Evolutionary conservation across 371 early-diverging fungal genomes (phyloP).

Genomic region (Blakeslea trispora): DNA sequence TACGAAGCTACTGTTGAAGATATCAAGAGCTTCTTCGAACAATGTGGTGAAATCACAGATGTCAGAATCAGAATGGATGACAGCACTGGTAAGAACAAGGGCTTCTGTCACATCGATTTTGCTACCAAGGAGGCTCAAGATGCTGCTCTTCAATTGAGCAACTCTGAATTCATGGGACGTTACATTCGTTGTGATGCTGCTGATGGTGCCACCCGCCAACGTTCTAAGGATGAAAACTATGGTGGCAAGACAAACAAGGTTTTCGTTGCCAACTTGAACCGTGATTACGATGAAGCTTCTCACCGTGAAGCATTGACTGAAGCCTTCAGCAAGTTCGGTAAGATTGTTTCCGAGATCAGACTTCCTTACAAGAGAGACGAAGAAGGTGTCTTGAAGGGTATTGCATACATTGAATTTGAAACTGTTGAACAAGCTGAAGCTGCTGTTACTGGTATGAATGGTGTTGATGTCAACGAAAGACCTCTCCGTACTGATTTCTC

Average conservation of each 20-base stretch:
- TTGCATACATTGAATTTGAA: conserved; percentile 74
- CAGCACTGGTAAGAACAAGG: conserved; percentile 65
- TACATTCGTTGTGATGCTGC: conserved; percentile 58
- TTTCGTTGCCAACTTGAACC: conserved; percentile 92
- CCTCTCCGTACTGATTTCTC: conserved; percentile 66
- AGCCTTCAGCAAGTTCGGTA: conserved; percentile 81
- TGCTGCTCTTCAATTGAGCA: conserved; percentile 62
- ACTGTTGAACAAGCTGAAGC: conserved; percentile 64
- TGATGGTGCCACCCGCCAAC: conserved; percentile 24
- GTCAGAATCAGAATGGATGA: conserved; percentile 45
- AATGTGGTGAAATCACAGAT: conserved; percentile 59
- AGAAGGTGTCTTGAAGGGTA: conserved; percentile 69
- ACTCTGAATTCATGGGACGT: conserved; percentile 66
- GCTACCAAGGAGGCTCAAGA: conserved; percentile 59
- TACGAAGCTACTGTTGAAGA: conserved; percentile 66
- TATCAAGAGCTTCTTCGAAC: conserved; percentile 58
- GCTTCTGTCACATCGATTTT: conserved; percentile 75
- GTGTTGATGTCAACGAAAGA: conserved; percentile 68
- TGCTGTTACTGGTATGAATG: conserved; percentile 68
- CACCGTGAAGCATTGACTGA: conserved; percentile 80
- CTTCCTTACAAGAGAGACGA: conserved; percentile 65
- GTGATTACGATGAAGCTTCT: conserved; percentile 90
- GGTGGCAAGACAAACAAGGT: conserved; percentile 63
- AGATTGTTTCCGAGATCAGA: conserved; percentile 67
- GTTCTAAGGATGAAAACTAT: conserved; percentile 38